Percentiles rank a stretch among this genome's conserved stretches.
These are phyloP conservation scores for Paramecium bursaria DNA, from an alignment of 73 alveolate species.

Conservation along the genomic window DNA sequence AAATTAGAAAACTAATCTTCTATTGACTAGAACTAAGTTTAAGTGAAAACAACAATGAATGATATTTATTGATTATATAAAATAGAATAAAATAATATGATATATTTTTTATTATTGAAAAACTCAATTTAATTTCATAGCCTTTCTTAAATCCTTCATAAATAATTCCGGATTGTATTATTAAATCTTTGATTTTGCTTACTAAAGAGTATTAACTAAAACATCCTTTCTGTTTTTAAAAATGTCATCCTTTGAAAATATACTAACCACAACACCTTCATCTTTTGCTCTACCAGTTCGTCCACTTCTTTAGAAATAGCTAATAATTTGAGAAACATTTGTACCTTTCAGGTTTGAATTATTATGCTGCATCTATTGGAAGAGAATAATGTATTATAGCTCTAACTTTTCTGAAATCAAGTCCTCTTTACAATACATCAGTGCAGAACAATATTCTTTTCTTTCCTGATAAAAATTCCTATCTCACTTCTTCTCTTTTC, in stretches of 20 bases:
- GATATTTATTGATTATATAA: too few relatives aligned
- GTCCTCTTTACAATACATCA: constrained; percentile 56
- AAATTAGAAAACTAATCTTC: too few relatives aligned
- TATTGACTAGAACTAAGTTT: too few relatives aligned
- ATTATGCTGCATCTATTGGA: constrained; percentile 23
- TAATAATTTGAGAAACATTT: neutral
- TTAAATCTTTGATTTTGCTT: constrained; percentile 26
- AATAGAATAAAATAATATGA: too few relatives aligned
- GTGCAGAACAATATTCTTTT: constrained; percentile 32
- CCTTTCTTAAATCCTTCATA: constrained; percentile 18
- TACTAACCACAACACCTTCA: constrained; percentile 44
- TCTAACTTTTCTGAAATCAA: constrained; percentile 59
- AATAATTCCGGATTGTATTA: constrained; percentile 13
- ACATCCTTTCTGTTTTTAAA: constrained; percentile 5
- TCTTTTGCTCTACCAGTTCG: constrained; percentile 63
- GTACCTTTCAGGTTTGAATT: constrained; percentile 38
- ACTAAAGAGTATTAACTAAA: neutral
- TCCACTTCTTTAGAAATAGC: constrained; percentile 39
- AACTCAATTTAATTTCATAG: constrained; percentile 31
- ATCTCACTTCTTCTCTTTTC: constrained; percentile 47
- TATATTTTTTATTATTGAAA: too few relatives aligned
- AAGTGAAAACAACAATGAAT: too few relatives aligned
- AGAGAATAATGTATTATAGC: constrained; percentile 47
- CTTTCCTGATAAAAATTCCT: constrained; percentile 32
- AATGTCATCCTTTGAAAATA: constrained; percentile 21